Percentiles rank a stretch among this genome's conserved stretches.
Conservation (phyloP, 2,329 filamentous ascomycete genomes). For the Trichoderma simmonsii region DNA sequence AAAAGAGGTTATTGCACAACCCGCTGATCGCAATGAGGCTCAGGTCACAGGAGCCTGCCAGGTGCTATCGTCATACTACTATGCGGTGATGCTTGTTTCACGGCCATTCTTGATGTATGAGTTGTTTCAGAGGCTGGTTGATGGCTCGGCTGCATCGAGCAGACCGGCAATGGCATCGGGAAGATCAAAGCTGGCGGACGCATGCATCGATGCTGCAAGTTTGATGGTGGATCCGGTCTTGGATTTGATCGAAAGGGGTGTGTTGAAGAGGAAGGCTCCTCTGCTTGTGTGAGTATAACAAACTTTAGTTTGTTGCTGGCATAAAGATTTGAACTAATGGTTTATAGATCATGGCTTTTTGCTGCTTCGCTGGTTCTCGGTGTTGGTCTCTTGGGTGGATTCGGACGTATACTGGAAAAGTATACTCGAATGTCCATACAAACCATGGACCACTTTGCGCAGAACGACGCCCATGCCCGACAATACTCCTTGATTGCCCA, state of each 20-base stretch:
- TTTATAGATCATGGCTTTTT: constrained; percentile 51
- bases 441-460: constrained; percentile 48
- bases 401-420: constrained; percentile 51
- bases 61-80: constrained; percentile 52
- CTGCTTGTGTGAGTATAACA: constrained; percentile 45
- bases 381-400: constrained; percentile 49
- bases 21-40: constrained; percentile 24
- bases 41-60: constrained; percentile 48
- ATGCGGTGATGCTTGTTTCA: constrained; percentile 56
- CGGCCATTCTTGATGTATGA: constrained; percentile 57
- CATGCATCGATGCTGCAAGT: constrained; percentile 53
- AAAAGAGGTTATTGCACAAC: constrained; percentile 36
- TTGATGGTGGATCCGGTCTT: constrained; percentile 50
- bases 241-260: constrained; percentile 41
- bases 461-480: constrained; percentile 47
- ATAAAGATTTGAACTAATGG: background rate
- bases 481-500: constrained; percentile 54
- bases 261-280: constrained; percentile 45
- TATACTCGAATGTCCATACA: constrained; percentile 47
- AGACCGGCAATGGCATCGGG: constrained; percentile 35
- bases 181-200: constrained; percentile 51
- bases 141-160: constrained; percentile 26
- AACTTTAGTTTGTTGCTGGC: too few relatives aligned
- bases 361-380: constrained; percentile 52
- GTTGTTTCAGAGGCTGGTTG: constrained; percentile 44